phyloP scores from a whole-genome alignment of 116 monocot genomes.

The Trichopus zeylanicus region DNA sequence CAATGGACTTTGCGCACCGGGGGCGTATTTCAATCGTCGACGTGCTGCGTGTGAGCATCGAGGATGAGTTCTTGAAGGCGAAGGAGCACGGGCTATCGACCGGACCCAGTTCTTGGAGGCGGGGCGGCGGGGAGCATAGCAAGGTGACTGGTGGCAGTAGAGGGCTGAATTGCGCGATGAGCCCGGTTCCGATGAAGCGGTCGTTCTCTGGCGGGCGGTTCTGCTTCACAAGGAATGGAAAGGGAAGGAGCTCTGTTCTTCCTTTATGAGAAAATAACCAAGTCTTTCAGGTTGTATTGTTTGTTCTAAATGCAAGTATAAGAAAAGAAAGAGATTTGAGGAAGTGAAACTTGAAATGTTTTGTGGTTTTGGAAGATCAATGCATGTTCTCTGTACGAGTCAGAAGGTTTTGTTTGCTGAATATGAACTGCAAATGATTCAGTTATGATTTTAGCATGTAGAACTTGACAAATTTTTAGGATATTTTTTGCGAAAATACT shows the following conservation, averaged over 20 bases:
- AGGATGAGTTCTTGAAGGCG: slow-evolving; percentile 21
- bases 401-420: too few species aligned
- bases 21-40: slow-evolving; percentile 36
- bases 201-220: slow-evolving; percentile 20
- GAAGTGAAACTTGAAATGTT: too few species aligned
- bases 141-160: slow-evolving; percentile 5
- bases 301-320: too few species aligned
- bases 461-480: too few species aligned
- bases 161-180: slow-evolving; percentile 17
- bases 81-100: neutral
- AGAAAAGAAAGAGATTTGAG: too few species aligned
- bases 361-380: too few species aligned
- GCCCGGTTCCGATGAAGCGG: slow-evolving; percentile 28
- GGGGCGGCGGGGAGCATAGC: slow-evolving; percentile 8
- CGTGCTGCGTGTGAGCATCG: slow-evolving; percentile 26
- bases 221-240: slow-evolving; percentile 20
- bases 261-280: slow-evolving; percentile 28
- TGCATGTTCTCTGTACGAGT: too few species aligned
- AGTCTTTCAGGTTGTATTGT: too few species aligned
- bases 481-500: too few species aligned
- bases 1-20: slow-evolving; percentile 9
- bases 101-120: slow-evolving; percentile 1
- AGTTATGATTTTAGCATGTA: too few species aligned
- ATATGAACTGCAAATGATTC: too few species aligned
- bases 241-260: slow-evolving; percentile 21